Percentiles rank a stretch among this genome's conserved stretches.
Evolutionary conservation across 345 rosid genomes (phyloP).

Genomic region (Alliaria petiolata): DNA sequence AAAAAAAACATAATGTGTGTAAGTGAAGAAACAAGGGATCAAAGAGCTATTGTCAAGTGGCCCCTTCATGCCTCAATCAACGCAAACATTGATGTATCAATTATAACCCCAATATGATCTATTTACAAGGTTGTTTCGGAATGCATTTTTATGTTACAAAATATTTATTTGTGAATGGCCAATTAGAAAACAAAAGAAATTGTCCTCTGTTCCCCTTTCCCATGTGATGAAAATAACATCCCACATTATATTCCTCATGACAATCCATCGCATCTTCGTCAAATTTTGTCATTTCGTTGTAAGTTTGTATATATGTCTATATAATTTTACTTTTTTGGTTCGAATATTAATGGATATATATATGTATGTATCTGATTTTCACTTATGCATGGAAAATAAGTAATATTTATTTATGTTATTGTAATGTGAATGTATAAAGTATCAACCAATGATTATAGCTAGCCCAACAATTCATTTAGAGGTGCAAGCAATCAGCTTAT

Average conservation of each 20-base stretch:
- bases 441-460: no score
- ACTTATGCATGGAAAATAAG: not conserved
- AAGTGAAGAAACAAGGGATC: not conserved
- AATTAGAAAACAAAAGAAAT: constrained; percentile 1
- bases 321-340: not conserved
- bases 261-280: not conserved
- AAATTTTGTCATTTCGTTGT: not conserved
- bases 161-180: not conserved
- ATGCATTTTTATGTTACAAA: not conserved
- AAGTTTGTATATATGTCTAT: no score
- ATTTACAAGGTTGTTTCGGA: not conserved
- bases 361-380: not conserved
- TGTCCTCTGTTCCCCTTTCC: not conserved
- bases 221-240: constrained; percentile 8
- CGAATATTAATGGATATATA: not conserved
- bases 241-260: not conserved
- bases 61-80: constrained; percentile 8
- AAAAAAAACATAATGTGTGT: not conserved
- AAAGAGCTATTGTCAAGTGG: not conserved
- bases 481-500: no score
- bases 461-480: no score
- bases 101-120: not conserved
- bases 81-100: not conserved
- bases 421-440: no score
- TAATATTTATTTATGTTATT: not conserved